These are phyloP conservation scores for Colletotrichum abscissum DNA, from an alignment of 2,329 filamentous ascomycete genomes.

Conservation along the genomic window DNA sequence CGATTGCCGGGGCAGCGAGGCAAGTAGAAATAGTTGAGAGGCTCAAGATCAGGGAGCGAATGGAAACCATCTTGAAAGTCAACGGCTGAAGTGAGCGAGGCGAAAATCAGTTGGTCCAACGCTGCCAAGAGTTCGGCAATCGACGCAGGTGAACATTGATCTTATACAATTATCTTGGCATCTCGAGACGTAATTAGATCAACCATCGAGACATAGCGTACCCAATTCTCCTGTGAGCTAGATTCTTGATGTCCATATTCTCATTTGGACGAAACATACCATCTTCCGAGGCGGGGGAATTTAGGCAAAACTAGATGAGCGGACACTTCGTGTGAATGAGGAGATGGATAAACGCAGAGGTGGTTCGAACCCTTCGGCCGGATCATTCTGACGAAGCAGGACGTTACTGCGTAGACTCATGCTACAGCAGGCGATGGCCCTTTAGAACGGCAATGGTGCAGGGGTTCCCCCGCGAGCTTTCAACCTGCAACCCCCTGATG, in stretches of 20 bases:
- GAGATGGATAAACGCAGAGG: background rate
- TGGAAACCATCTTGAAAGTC: background rate
- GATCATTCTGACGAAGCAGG: background rate
- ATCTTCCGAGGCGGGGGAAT: background rate
- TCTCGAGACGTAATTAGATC: background rate
- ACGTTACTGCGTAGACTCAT: background rate
- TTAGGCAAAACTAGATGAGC: background rate
- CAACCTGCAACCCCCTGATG: background rate
- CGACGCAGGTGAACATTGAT: background rate
- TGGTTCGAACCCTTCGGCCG: background rate
- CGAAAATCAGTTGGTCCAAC: background rate
- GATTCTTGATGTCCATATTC: background rate
- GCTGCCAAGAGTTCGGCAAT: background rate
- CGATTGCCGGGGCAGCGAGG: background rate
- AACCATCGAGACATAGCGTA: background rate
- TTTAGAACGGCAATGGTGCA: background rate
- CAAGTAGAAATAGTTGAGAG: background rate
- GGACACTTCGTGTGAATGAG: background rate
- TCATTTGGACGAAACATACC: background rate
- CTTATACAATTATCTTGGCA: background rate
- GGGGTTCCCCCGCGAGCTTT: background rate
- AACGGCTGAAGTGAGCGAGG: background rate
- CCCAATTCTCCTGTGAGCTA: no score
- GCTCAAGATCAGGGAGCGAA: background rate
- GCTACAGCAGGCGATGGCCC: background rate